Base-by-base conservation (phyloP, 495 filamentous ascomycete genomes). In the Xylaria intraflava region DNA sequence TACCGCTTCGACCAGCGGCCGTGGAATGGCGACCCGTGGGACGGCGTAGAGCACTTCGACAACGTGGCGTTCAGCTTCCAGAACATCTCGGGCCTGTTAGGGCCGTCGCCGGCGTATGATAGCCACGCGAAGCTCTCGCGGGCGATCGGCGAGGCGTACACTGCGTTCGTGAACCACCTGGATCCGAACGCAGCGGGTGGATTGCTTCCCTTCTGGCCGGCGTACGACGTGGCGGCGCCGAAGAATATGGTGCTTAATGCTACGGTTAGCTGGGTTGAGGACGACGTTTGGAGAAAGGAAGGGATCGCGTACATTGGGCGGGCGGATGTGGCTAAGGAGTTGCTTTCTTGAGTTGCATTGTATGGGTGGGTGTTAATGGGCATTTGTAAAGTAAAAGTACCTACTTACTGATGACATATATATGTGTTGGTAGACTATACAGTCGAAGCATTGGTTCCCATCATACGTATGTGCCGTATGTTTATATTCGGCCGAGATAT, bases 1-100 rank as follows among this genome's bases (percentile, higher is more conserved):
- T 85, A 82, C 65, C 79, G 80, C 8, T 86, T 84, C 67, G 79
- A 85, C 60, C 72, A 75, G 30, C 69, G 69, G 35, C 62, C 71
- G 0, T 69, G 64, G 27, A 72, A 76, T 46, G 53, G 68, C 0
- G 59, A 71, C 1, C 54, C 57, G 8, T 43, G 66, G 0, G 54
- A 60, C 5, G 76, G 78, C 6, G 75, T 71, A 1, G 74, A 75
- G n/a, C 83, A 85, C 56, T 83, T 84, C 56, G 72, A 74, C 38
- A 83, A 85, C 50, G 80, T 85, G 1, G 62, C 79, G 1, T 81
- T 79, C 61, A 81, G 81, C 24, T 84, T 84, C 61, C 67, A 82
- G 65, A 84, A 84, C 53, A 67, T 76, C 35, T 58, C 69, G 1
- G 75, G 78, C 1, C 52, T 72, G 66, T 58, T 75, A 62, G 71